Base-by-base conservation (phyloP, 345 rosid species). In the Erysimum cheiranthoides region DNA sequence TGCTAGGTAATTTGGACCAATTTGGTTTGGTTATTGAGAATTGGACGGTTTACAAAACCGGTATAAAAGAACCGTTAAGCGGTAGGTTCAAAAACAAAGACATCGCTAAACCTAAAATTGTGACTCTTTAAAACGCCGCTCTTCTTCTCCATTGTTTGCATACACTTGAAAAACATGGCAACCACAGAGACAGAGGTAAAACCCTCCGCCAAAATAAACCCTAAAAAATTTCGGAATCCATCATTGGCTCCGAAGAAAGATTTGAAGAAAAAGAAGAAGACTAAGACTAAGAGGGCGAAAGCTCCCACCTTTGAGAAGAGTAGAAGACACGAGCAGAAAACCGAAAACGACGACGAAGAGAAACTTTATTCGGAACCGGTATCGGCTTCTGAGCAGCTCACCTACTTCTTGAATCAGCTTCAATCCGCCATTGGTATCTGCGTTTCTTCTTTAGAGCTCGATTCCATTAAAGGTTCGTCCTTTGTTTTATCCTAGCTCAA, bases 381-480 rank as follows among this genome's bases (percentile, higher is more conserved):
- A 3, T 61, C 90, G 5, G 76, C 85, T 7, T 74, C 87, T 35
- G 85, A 78, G 68, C 91, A 85, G 78, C 92, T 85, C 11, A 67
- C 32, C 30, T 90, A 75, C 79, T 88, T 92, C 54, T 38, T 90
- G 2, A 74, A 70, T 35, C 80, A 82, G 43, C 84, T 87, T 52
- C 84, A 88, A 58, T 88, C 93, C 13, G 87, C 88, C 80, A 85
- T 81, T 79, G 85, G 73, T 49, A 64, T 92, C 11, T 70, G 75
- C 27, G 87, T 90, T 7, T 90, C 93, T 61, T 82, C 91, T 51
- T 83, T 90, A 52, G 96, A 90, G 86, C 83, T 87, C 31, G 91
- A 92, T 68, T 79, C 92, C 30, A 79, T 88, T 31, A 81, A 73
- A 75, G 96, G 93, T 90, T 39, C 7, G 51, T 47, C 7, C 42